Conservation (phyloP, 2,329 filamentous ascomycete species). For the Ceratocystis eucalypticola region DNA sequence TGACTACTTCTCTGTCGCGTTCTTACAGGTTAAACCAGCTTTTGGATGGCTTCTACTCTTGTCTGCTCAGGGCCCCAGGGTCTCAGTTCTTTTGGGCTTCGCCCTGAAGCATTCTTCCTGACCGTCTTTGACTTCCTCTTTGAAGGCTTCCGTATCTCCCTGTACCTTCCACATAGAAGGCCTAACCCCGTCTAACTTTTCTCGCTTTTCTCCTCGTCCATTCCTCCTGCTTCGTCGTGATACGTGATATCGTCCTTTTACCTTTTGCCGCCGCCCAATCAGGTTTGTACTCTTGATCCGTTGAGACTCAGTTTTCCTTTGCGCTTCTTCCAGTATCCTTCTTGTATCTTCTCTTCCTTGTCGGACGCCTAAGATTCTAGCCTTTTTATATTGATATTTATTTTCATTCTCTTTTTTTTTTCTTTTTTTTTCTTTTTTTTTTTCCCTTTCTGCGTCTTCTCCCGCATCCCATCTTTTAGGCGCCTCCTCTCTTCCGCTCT, state of each 20-base stretch:
- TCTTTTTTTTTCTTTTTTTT: not conserved
- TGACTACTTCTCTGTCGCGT: not conserved
- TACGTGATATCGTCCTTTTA: not conserved
- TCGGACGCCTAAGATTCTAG: no score
- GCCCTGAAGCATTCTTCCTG: constrained; percentile 2
- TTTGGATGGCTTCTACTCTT: not conserved
- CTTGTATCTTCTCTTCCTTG: not conserved
- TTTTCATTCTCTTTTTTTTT: not conserved
- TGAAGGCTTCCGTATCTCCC: not conserved
- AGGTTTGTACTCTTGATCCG: not conserved
- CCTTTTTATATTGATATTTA: not conserved
- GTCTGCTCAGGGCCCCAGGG: not conserved
- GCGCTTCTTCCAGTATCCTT: not conserved
- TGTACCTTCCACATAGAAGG: not conserved
- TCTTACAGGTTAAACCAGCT: constrained; percentile 4
- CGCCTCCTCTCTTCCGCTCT: not conserved
- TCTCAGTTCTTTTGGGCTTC: not conserved
- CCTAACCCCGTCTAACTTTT: not conserved
- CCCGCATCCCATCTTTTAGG: not conserved
- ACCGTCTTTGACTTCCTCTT: not conserved
- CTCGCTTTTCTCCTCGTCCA: not conserved
- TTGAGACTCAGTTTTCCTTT: not conserved
- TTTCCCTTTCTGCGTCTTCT: not conserved
- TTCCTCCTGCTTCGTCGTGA: not conserved
- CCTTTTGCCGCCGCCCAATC: not conserved